A percentile compares a stretch with the other conserved stretches of the same genome.
Evolutionary conservation across 805 yeast species (phyloP).

Genomic region (Sugiyamaella marilandica): DNA sequence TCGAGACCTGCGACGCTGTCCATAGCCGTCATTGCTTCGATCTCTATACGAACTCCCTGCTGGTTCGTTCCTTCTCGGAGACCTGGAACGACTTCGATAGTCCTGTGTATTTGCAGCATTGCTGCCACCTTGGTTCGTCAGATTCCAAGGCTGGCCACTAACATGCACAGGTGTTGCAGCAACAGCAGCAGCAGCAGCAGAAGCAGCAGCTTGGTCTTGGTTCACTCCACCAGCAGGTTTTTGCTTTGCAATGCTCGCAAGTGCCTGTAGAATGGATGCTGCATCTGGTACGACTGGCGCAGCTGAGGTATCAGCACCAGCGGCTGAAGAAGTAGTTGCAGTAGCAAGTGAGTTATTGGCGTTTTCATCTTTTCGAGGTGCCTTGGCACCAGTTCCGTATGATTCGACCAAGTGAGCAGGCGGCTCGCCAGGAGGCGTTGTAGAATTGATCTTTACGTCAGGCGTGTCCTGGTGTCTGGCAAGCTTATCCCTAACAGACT

Average conservation of each 20-base stretch:
- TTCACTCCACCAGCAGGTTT: slow-evolving; percentile 32
- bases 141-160: slow-evolving; percentile 18
- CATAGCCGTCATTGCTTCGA: neutral
- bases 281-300: slow-evolving; percentile 42
- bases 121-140: neutral
- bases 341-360: neutral
- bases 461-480: slow-evolving; percentile 37
- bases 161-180: slow-evolving; percentile 15
- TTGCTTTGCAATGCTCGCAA: slow-evolving; percentile 56
- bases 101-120: neutral
- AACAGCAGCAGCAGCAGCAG: neutral
- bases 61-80: slow-evolving; percentile 10
- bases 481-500: slow-evolving; percentile 47
- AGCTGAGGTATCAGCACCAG: slow-evolving; percentile 17
- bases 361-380: neutral
- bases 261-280: slow-evolving; percentile 61
- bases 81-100: slow-evolving; percentile 17
- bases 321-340: slow-evolving; percentile 4
- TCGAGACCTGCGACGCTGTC: slow-evolving; percentile 7
- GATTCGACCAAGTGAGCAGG: slow-evolving; percentile 36
- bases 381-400: slow-evolving; percentile 8
- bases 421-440: slow-evolving; percentile 69
- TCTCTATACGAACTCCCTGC: neutral
- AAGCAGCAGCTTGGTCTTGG: neutral
- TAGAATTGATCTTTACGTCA: slow-evolving; percentile 35